Conservation (phyloP, 192 early-diverging fungal genomes). For the Linnemannia schmuckeri region DNA sequence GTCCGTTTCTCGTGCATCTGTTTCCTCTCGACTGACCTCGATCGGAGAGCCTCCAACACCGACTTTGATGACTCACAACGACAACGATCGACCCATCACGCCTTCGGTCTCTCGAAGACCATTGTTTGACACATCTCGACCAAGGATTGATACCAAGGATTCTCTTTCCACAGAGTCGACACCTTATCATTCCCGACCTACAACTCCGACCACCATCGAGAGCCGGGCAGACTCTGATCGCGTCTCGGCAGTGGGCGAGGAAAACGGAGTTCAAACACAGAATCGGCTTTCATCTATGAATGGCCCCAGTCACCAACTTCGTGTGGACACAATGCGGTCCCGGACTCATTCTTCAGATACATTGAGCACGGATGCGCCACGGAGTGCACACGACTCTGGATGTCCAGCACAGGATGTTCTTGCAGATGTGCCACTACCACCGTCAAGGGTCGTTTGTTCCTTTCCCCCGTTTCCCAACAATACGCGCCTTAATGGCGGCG, state of each 20-base stretch:
- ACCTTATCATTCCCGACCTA: constrained; percentile 33
- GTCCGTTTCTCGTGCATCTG: constrained; percentile 20
- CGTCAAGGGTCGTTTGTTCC: constrained; percentile 33
- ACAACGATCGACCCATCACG: constrained; percentile 15
- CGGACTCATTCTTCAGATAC: constrained; percentile 42
- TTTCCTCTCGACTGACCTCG: constrained; percentile 36
- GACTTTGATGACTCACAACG: constrained; percentile 19
- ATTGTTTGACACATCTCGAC: constrained; percentile 31
- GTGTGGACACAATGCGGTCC: constrained; percentile 33
- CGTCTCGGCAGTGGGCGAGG: constrained; percentile 22
- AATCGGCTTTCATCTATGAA: background rate
- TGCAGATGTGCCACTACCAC: constrained; percentile 35
- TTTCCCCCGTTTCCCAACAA: constrained; percentile 36
- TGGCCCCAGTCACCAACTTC: constrained; percentile 18
- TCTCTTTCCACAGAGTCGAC: constrained; percentile 44
- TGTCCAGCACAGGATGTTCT: constrained; percentile 43
- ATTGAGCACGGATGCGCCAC: constrained; percentile 14
- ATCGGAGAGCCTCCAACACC: constrained; percentile 45
- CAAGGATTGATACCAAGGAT: constrained; percentile 44
- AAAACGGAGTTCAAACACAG: constrained; percentile 17
- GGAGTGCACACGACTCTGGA: constrained; percentile 24
- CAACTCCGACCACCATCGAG: constrained; percentile 48
- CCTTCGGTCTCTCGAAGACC: constrained; percentile 25
- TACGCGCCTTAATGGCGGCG: background rate
- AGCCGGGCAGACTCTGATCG: constrained; percentile 45